These are phyloP conservation scores for Yamadazyma oceani DNA, from an alignment of 1,139 yeast species.

Conservation along the genomic window DNA sequence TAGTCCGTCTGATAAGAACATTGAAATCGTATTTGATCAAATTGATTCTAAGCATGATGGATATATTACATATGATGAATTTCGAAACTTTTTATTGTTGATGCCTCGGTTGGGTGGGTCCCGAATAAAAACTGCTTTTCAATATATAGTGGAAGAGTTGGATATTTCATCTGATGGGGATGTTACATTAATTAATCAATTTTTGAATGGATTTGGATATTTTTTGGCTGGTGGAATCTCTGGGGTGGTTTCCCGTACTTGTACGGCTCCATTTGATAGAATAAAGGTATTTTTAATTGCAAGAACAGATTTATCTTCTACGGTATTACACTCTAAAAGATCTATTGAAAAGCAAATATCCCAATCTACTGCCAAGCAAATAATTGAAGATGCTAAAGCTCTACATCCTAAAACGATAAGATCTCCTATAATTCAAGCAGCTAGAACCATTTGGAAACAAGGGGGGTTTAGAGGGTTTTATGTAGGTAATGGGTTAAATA, in stretches of 20 bases:
- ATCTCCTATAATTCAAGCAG: constrained; percentile 78
- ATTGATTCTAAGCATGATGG: constrained; percentile 67
- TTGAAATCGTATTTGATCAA: constrained; percentile 59
- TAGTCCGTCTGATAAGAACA: constrained; percentile 52
- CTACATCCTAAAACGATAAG: constrained; percentile 42
- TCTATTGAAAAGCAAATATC: constrained; percentile 47
- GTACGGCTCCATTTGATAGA: constrained; percentile 96
- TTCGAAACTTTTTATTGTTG: constrained; percentile 76
- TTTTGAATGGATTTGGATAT: constrained; percentile 81
- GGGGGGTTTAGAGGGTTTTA: constrained; percentile 88
- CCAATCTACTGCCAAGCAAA: constrained; percentile 35
- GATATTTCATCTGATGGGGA: constrained; percentile 91
- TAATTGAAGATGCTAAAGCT: constrained; percentile 31
- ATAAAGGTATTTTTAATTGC: constrained; percentile 92
- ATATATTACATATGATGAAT: constrained; percentile 78
- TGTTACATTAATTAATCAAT: constrained; percentile 76
- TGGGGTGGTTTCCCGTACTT: constrained; percentile 95
- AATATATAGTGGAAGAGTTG: constrained; percentile 73
- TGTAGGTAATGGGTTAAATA: constrained; percentile 93
- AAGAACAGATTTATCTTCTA: constrained; percentile 76
- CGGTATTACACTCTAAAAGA: constrained; percentile 58
- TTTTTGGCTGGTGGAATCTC: constrained; percentile 94
- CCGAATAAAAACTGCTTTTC: constrained; percentile 76
- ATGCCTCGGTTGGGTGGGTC: constrained; percentile 77
- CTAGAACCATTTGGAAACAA: constrained; percentile 76